Evolutionary conservation across 2,329 filamentous ascomycete species (phyloP), one percentile per base, ranked within the genome.

Genomic region (Aureobasidium lini): DNA sequence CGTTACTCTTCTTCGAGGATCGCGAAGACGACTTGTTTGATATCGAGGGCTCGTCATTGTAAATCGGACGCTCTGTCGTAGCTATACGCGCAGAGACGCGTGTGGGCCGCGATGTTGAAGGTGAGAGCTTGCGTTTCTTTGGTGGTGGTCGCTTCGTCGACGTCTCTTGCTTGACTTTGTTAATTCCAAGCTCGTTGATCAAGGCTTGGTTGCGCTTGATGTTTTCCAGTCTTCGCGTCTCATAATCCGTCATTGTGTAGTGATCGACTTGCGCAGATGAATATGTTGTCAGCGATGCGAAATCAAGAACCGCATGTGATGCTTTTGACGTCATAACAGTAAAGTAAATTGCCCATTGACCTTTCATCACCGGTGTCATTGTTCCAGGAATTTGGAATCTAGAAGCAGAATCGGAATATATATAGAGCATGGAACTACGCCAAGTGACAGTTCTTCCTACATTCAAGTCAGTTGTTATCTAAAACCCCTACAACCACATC

Each of bases 131-230:
- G 29, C 73, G 72, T 47, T 73, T 75, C 66, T 79, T 80, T 3
- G 68, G 48, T 9, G 69, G 52, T 16, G 69, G 66, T 44, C 62
- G 63, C 44, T 66, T 67, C 39, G 18, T 59, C 43, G 46, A 52
- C 31, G 40, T 18, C 36, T 63, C 59, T 40, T 60, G 43, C 59
- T 64, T 65, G 34, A 59, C 62, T n/a, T 66, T 62, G 39, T 73
- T 71, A 52, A 81, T 73, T 10, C 78, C 75, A 15, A 82, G 74
- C 40, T 77, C 72, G 49, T 73, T 72, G 3, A 82, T 68, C 1
- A 81, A 70, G 8, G 71, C 74, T 63, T 78, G 71, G 63, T 82
- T 82, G 9, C 75, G 72, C 62, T 74, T 73, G 63, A 82, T 80
- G 62, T 81, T 81, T 13, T 72, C 74, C 7, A 72, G 69, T 2